Evolutionary conservation across 2,329 filamentous ascomycete species (phyloP), one percentile per base, ranked within the genome.

Genomic region (Cladorrhinum sp.): DNA sequence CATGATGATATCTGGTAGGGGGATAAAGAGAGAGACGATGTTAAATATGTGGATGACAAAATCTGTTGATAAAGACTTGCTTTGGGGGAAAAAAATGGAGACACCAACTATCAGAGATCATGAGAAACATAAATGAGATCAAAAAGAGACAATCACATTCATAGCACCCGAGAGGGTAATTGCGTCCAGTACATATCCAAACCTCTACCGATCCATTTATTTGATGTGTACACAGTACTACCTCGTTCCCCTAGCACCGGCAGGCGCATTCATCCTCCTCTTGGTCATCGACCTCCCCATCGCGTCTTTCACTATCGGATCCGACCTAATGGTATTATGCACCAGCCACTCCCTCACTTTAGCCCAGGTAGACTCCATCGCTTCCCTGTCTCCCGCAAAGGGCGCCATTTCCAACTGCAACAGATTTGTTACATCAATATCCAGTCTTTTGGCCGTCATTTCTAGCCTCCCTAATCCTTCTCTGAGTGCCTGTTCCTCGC

Each of bases 331-430:
- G 13, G 88, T 93, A 71, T 96, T 96, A 73, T 96, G 87, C 55
- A 97, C 86, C 67, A 98, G 78, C 83, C 92, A 96, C 69, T 95
- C 91, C 75, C 88, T 90, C 76, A 97, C 84, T 68, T 89, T 90
- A 45, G 82, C 81, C 63, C 86, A 83, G 69, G 96, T 76, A 61
- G 85, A 85, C 50, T 79, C 79, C 51, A 89, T 77, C n/a, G 79
- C 80, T 62, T 84, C 81, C 36, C 82, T 77, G 69, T 96, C 89
- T n/a, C 87, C 88, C 55, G 81, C 85, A 74, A 92, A 97, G 0
- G 93, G 93, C 56, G 86, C 86, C 73, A 93, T 83, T 69, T 96
- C 92, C 72, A 96, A 79, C 51, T 88, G 86, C 71, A 96, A 77
- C 62, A 96, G 74, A 58, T 89, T 81, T 6, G 78, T 77, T 0